A percentile compares a stretch with the other conserved stretches of the same genome.
phyloP scores from a whole-genome alignment of 2,329 filamentous ascomycete species.

The Coniochaeta prunicola region DNA sequence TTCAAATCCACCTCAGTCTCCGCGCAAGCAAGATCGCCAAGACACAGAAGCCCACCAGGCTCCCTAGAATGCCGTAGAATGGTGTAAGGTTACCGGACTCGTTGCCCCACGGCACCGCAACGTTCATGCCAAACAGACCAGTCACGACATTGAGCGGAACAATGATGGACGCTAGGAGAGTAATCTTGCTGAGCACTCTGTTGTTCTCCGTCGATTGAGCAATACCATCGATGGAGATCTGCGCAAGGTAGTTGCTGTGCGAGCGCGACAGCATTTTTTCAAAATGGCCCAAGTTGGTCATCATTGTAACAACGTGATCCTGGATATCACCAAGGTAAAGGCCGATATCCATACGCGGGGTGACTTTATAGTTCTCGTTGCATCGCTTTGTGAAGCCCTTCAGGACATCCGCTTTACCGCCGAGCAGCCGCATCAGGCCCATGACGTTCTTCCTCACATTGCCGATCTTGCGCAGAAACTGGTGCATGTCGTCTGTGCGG shows the following conservation, averaged over 20 bases:
- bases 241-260: conserved; percentile 93
- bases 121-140: conserved; percentile 84
- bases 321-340: conserved; percentile 97
- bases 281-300: conserved; percentile 90
- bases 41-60: conserved; percentile 46
- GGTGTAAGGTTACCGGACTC: conserved; percentile 43
- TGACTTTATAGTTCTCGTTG: conserved; percentile 94
- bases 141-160: conserved; percentile 92
- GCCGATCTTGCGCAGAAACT: conserved; percentile 82
- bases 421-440: conserved; percentile 83
- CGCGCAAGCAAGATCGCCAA: conserved; percentile 39
- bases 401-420: conserved; percentile 97
- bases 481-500: conserved; percentile 80
- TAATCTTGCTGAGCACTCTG: conserved; percentile 88
- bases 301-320: conserved; percentile 99
- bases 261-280: conserved; percentile 95
- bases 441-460: conserved; percentile 91
- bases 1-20: conserved; percentile 10
- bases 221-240: conserved; percentile 87
- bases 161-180: conserved; percentile 87
- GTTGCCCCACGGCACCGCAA: conserved; percentile 56
- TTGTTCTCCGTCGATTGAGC: conserved; percentile 84
- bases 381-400: conserved; percentile 97
- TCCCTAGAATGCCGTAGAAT: conserved; percentile 44
- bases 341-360: conserved; percentile 91